phyloP scores from a whole-genome alignment of 768 basidiomycete genomes.

The Tricholoma saponaceum region DNA sequence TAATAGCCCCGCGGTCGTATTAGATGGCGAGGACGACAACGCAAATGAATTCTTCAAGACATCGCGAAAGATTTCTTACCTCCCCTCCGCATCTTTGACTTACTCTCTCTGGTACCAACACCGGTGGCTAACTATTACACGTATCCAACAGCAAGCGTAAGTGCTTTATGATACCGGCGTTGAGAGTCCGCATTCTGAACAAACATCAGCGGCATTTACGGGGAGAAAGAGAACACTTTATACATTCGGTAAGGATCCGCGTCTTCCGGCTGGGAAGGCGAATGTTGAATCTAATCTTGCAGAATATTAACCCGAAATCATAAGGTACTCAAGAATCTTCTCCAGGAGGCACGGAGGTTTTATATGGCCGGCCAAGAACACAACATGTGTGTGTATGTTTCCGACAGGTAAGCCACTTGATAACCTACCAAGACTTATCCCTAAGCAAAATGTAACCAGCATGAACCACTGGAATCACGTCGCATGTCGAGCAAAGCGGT shows the following conservation, averaged over 20 bases:
- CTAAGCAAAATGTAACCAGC: background rate
- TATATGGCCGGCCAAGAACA: conserved; percentile 36
- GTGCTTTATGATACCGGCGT: background rate
- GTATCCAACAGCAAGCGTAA: conserved; percentile 8
- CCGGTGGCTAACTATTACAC: conserved; percentile 25
- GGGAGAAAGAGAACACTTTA: conserved; percentile 11
- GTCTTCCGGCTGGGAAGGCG: background rate
- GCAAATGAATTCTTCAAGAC: conserved; percentile 6
- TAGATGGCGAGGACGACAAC: conserved; percentile 24
- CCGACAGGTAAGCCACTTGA: conserved; percentile 27
- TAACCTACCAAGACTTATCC: background rate
- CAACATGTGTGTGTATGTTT: conserved; percentile 38
- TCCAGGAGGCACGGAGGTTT: conserved; percentile 37
- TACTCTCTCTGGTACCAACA: conserved; percentile 31
- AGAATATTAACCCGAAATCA: conserved; percentile 42
- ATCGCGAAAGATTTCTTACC: conserved; percentile 26
- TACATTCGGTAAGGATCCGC: conserved; percentile 10
- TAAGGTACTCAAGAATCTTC: conserved; percentile 31
- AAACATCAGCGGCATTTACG: conserved; percentile 7
- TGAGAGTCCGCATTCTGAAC: background rate
- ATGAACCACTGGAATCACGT: conserved; percentile 44
- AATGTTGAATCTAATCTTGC: background rate
- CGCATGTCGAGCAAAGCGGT: conserved; percentile 50
- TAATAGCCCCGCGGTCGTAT: conserved; percentile 18
- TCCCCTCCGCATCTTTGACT: conserved; percentile 27